These are phyloP conservation scores for Gyromitra esculenta DNA, from an alignment of 2,329 filamentous ascomycete genomes.

Conservation along the genomic window DNA sequence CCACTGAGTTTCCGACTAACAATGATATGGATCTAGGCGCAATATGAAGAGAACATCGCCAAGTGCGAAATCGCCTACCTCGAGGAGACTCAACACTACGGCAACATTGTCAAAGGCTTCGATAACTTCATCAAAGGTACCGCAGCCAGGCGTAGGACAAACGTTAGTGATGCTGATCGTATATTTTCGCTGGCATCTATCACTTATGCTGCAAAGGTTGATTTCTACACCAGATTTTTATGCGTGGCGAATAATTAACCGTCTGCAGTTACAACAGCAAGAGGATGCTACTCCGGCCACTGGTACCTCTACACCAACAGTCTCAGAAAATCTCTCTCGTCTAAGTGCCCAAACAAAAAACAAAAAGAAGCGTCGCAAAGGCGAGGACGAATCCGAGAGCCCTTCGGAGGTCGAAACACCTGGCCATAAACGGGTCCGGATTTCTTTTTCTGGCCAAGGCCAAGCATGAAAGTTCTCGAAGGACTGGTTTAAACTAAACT, in stretches of 20 bases:
- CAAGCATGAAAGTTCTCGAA: conserved; percentile 16
- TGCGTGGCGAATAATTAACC: conserved; percentile 31
- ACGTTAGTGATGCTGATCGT: conserved; percentile 74
- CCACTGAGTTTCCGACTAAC: neutral
- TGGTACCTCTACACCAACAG: conserved; percentile 52
- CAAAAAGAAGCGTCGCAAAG: conserved; percentile 56
- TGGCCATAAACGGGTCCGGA: conserved; percentile 57
- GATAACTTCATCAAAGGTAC: conserved; percentile 97
- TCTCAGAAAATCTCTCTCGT: conserved; percentile 49
- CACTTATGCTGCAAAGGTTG: conserved; percentile 63
- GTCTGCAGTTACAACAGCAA: conserved; percentile 53
- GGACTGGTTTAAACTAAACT: neutral
- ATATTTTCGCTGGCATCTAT: conserved; percentile 76
- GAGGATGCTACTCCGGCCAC: conserved; percentile 54
- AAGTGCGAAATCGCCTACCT: conserved; percentile 87
- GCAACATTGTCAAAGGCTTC: conserved; percentile 97
- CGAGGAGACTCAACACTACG: conserved; percentile 79
- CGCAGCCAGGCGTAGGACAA: conserved; percentile 72
- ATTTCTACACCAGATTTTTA: neutral
- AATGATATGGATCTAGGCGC: conserved; percentile 61
- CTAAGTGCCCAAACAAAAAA: conserved; percentile 45
- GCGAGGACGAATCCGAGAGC: conserved; percentile 58
- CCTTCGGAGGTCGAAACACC: conserved; percentile 58
- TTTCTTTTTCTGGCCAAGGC: conserved; percentile 57
- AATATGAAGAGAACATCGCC: conserved; percentile 81